Evolutionary conservation across 768 basidiomycete genomes (phyloP).

Genomic region (Cyclocybe aegerita): DNA sequence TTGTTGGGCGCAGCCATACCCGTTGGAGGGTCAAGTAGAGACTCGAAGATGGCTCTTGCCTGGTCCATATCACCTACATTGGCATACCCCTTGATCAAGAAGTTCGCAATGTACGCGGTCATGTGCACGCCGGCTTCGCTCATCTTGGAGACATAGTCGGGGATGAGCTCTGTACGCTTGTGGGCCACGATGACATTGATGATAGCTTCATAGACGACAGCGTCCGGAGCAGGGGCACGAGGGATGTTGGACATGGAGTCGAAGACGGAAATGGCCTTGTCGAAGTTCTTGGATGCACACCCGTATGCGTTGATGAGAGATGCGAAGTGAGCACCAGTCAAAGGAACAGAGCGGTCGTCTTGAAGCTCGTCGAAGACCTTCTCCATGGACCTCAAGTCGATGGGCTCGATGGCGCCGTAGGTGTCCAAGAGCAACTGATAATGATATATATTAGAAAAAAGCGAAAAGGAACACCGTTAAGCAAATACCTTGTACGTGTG

Average conservation of each 20-base stretch:
- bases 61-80: slow-evolving; percentile 66
- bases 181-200: slow-evolving; percentile 83
- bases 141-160: slow-evolving; percentile 65
- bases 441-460: slow-evolving; percentile 6
- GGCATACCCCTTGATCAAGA: slow-evolving; percentile 73
- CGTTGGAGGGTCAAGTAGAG: slow-evolving; percentile 72
- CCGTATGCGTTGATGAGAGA: slow-evolving; percentile 90
- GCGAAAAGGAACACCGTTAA: not conserved
- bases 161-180: slow-evolving; percentile 76
- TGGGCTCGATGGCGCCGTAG: slow-evolving; percentile 82
- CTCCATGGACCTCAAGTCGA: slow-evolving; percentile 74
- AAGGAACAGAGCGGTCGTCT: slow-evolving; percentile 39
- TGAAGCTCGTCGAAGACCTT: slow-evolving; percentile 62
- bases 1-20: slow-evolving; percentile 90
- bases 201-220: slow-evolving; percentile 86
- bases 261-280: slow-evolving; percentile 76
- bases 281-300: slow-evolving; percentile 72
- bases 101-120: slow-evolving; percentile 95
- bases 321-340: slow-evolving; percentile 60
- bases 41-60: slow-evolving; percentile 79
- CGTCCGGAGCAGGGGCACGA: slow-evolving; percentile 63
- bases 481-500: slow-evolving; percentile 87
- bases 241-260: slow-evolving; percentile 59
- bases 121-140: slow-evolving; percentile 66
- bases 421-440: slow-evolving; percentile 81